A percentile compares a stretch with the other conserved stretches of the same genome.
These are phyloP conservation scores for Penicillium sp. DNA, from an alignment of 2,329 filamentous ascomycete genomes.

Conservation along the genomic window DNA sequence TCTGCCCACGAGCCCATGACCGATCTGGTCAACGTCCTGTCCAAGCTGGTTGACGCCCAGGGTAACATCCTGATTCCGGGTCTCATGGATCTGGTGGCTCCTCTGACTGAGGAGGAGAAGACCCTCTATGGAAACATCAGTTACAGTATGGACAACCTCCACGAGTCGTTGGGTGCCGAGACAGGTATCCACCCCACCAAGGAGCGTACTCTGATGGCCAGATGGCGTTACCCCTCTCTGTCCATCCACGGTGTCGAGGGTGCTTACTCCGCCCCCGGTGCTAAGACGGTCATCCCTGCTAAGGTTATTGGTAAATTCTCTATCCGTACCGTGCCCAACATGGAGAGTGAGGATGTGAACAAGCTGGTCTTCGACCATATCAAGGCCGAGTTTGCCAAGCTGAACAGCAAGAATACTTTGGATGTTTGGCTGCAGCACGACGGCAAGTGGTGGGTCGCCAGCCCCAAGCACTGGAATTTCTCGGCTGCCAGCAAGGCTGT, in stretches of 20 bases:
- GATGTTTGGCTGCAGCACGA: constrained; percentile 80
- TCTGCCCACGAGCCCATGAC: constrained; percentile 99
- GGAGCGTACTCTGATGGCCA: constrained; percentile 88
- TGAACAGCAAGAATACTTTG: constrained; percentile 88
- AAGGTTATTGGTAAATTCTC: constrained; percentile 99
- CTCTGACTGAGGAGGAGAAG: constrained; percentile 81
- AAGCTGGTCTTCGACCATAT: constrained; percentile 79
- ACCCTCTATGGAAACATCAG: constrained; percentile 83
- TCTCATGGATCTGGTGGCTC: constrained; percentile 87
- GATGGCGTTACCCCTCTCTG: constrained; percentile 92
- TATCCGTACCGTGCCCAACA: constrained; percentile 94
- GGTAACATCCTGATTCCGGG: constrained; percentile 95
- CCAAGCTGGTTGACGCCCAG: constrained; percentile 78
- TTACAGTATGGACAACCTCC: constrained; percentile 94
- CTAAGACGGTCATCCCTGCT: constrained; percentile 97
- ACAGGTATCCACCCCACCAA: constrained; percentile 86
- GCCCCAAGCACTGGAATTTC: constrained; percentile 99
- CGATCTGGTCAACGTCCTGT: constrained; percentile 79
- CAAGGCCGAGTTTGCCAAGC: constrained; percentile 77
- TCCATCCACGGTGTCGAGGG: constrained; percentile 94
- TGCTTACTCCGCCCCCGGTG: constrained; percentile 86
- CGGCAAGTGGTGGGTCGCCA: constrained; percentile 98
- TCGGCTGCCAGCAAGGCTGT: constrained; percentile 91
- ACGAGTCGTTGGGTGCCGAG: constrained; percentile 84
- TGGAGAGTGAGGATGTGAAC: constrained; percentile 91